A percentile compares a stretch with the other conserved stretches of the same genome.
These are phyloP conservation scores for Thalassiosira livingstoniorum DNA, from an alignment of 352 stramenopile species.

Conservation along the genomic window DNA sequence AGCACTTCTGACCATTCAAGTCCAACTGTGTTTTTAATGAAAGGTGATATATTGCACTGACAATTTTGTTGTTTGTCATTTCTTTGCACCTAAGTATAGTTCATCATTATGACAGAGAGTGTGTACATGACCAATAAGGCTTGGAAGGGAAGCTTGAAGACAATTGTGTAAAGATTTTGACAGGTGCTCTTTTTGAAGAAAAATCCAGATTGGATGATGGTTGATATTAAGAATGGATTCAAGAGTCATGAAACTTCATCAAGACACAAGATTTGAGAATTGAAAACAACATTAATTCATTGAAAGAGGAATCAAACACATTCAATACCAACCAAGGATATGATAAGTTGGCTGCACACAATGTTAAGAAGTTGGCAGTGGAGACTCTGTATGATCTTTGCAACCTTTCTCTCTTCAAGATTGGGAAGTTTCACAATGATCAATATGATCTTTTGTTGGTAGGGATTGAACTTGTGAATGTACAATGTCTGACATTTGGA, in stretches of 20 bases:
- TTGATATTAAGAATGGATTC: constrained; percentile 19
- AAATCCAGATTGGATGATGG: constrained; percentile 12
- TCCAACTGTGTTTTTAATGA: no score
- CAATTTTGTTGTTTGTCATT: no score
- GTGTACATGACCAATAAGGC: constrained; percentile 40
- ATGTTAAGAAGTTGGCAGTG: constrained; percentile 14
- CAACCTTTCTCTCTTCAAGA: not conserved
- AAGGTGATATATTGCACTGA: no score
- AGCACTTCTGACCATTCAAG: no score
- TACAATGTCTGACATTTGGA: no score
- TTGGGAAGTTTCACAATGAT: not conserved
- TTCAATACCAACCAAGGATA: constrained; percentile 38
- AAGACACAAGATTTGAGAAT: constrained; percentile 1
- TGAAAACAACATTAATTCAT: not conserved
- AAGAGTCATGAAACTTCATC: constrained; percentile 23
- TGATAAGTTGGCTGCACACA: constrained; percentile 27
- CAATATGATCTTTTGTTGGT: constrained; percentile 5
- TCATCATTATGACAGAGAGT: constrained; percentile 28
- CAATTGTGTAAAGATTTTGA: constrained; percentile 15
- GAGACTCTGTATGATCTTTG: not conserved
- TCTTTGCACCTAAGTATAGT: no score
- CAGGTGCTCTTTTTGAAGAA: constrained; percentile 12
- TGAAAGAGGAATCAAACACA: constrained; percentile 43
- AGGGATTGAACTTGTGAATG: not conserved
- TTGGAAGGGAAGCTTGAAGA: not conserved